Conservation (phyloP, 163 green algal species). For the Scenedesmus sp. region DNA sequence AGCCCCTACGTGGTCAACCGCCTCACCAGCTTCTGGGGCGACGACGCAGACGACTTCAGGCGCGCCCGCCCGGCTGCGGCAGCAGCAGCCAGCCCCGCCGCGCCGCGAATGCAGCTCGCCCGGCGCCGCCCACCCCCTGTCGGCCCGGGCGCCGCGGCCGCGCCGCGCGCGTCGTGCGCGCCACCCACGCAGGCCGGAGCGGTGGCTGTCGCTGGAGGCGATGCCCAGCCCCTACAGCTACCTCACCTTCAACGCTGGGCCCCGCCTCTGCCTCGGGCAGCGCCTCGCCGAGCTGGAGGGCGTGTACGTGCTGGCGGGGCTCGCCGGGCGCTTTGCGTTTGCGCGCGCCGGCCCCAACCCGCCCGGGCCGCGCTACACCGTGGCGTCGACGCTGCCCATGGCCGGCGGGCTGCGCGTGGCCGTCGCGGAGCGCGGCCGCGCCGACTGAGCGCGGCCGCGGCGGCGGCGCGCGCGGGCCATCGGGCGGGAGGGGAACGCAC, state of each 20-base stretch:
- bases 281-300: conserved; percentile 46
- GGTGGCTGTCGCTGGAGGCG: conserved; percentile 31
- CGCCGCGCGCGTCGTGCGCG: no score
- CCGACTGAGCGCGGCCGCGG: no score
- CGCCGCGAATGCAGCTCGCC: no score
- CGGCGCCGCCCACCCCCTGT: no score
- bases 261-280: conserved; percentile 42
- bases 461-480: no score
- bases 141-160: no score
- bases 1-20: conserved; percentile 36
- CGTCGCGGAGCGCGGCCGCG: background rate
- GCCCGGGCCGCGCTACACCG: background rate
- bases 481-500: no score
- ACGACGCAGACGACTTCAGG: conserved; percentile 42
- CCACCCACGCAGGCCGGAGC: conserved; percentile 21
- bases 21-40: conserved; percentile 31
- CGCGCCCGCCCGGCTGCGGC: background rate
- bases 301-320: conserved; percentile 9
- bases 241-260: conserved; percentile 39
- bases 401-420: conserved; percentile 18
- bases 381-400: conserved; percentile 38
- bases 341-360: conserved; percentile 3
- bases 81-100: no score
- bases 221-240: conserved; percentile 29
- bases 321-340: conserved; percentile 7